Evolutionary conservation across 345 rosid species (phyloP), one percentile per base, ranked within the genome.

Genomic region (Aquilaria malaccensis): DNA sequence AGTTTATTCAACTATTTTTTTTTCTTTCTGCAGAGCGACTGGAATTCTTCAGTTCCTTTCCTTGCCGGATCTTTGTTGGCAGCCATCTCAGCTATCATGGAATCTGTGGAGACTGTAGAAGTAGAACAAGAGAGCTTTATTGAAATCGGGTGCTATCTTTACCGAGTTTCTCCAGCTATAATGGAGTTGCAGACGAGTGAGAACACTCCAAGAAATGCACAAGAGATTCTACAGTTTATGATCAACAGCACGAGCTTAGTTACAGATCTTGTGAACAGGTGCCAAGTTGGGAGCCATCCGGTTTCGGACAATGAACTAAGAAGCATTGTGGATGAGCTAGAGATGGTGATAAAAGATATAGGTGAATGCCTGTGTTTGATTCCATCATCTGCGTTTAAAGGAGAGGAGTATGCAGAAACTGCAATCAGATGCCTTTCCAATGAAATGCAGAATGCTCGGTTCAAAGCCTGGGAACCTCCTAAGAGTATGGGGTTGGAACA

Each of bases 161-260:
- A 85, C 74, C 81, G 95, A 67, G 78, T 79, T 69, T 78, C 80
- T 60, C 70, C 73, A 0, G 83, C 74, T 45, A 55, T 92, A 63
- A 79, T 83, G 92, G 98, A 92, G 81, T 70, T 88, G 74, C 83
- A 78, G 77, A 63, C 70, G 60, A 63, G 67, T 6, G 77, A 77
- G 70, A 50, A 62, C 30, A 41, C 64, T 33, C 74, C 86, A 2
- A 69, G 54, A 41, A 79, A 80, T 60, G 69, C 78, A 11, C 57
- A 59, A 62, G 85, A 81, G 64, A 65, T 83, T 62, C 69, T 86
- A 41, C 77, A 73, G 46, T 78, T 92, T 54, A 69, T 88, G 15
- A 80, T 86, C 10, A 72, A 66, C 29, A 74, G 72, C 65, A 62
- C 83, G 22, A 69, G 76, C 45, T 61, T 52, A 33, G 87, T 74